Evolutionary conservation across 2,329 filamentous ascomycete species (phyloP), one percentile per base, ranked within the genome.

Genomic region (Clarireedia homoeocarpa): DNA sequence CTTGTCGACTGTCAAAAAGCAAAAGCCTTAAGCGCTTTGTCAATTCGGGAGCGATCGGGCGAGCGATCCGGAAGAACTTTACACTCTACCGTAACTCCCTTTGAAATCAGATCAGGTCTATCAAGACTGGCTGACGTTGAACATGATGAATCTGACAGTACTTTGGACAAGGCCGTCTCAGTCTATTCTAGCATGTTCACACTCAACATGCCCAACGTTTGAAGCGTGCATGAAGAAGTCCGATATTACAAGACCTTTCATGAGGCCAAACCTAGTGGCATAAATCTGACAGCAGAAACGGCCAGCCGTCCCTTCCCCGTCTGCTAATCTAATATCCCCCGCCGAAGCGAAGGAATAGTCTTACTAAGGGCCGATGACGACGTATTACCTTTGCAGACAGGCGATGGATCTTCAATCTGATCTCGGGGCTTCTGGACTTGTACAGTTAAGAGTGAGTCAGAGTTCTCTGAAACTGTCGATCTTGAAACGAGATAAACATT

Each of bases 381-480:
- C 17, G 39, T 42, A 20, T 20, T 34, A 12, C 30, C 30, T 34
- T 4, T 12, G 30, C 14, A 42, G 39, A 42, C 17, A 15, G 17
- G 39, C 17, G 15, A 5, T 42, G 39, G 39, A 42, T 42, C 39
- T 17, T 42, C 39, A 42, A 42, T 42, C 39, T 42, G 39, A 42
- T 42, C 30, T 34, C 30, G 30, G 10, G 27, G 30, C 30, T 34
- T 34, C 30, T 34, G 30, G 30, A 9, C n/a, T 12, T 50, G 47
- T 36, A 55, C 59, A 63, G 59, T 55, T 48, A 27, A 60, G 20
- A 58, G 55, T 67, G 66, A 67, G 66, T 67, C 66, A 62, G 51
- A 61, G 48, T 40, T 48, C 34, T 65, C 38, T 55, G 66, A 67
- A 67, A 67, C 65, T 42, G 57, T 59, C 52, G 59, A 61, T 61